Evolutionary conservation across 164 flowering plant genomes (phyloP).

Genomic region (Annona cherimola): DNA sequence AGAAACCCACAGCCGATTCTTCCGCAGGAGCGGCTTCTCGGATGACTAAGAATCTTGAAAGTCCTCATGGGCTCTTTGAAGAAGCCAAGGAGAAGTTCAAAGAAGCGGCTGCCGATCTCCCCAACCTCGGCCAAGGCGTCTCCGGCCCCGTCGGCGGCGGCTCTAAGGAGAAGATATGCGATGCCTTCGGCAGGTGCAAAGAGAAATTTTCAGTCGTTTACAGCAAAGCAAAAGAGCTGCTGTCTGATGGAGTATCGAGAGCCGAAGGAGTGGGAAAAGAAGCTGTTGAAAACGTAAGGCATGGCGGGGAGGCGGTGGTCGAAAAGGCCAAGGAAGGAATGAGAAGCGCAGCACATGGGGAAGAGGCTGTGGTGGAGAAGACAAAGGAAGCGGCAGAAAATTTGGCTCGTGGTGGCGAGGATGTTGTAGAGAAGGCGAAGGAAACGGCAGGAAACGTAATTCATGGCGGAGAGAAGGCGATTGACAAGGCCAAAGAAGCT

Average conservation of each 20-base stretch:
- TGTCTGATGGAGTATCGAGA: conserved; percentile 4
- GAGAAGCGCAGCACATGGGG: not conserved
- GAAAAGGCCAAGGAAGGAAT: conserved; percentile 10
- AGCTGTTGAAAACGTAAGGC: not conserved
- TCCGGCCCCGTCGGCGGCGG: conserved; percentile 2
- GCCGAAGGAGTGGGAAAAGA: conserved; percentile 1
- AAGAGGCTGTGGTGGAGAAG: not conserved
- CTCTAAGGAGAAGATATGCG: conserved; percentile 49
- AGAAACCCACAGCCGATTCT: conserved; percentile 23
- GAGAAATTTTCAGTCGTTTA: conserved; percentile 33
- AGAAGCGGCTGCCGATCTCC: conserved; percentile 24
- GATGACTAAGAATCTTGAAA: not conserved
- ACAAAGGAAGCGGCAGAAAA: conserved; percentile 9
- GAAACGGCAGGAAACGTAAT: not conserved
- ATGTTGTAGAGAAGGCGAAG: not conserved
- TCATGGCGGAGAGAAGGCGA: not conserved
- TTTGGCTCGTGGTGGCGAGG: not conserved
- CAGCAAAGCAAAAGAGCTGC: conserved; percentile 30
- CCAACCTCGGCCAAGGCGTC: conserved; percentile 26
- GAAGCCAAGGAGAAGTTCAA: conserved; percentile 21
- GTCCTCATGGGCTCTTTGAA: conserved; percentile 4
- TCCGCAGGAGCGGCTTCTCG: not conserved
- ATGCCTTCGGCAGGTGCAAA: conserved; percentile 57
- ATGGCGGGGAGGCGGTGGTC: not conserved
- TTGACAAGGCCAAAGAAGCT: too few species aligned